These are phyloP conservation scores for Neocucurbitaria cava DNA, from an alignment of 2,329 filamentous ascomycete species.

Conservation along the genomic window DNA sequence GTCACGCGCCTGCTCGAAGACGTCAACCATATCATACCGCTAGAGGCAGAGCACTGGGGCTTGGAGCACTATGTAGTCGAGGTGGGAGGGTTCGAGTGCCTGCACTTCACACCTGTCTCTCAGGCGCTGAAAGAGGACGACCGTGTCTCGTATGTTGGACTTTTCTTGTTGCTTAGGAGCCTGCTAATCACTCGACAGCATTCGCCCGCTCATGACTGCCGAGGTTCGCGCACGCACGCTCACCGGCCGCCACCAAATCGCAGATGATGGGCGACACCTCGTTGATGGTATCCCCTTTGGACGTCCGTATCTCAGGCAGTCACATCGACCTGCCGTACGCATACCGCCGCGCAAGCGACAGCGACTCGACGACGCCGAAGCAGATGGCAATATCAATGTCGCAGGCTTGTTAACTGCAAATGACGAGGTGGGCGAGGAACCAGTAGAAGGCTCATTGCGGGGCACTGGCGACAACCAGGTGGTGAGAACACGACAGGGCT, in stretches of 20 bases:
- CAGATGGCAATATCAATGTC: conserved; percentile 23
- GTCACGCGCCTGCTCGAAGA: conserved; percentile 78
- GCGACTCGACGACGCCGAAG: conserved; percentile 40
- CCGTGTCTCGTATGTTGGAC: conserved; percentile 71
- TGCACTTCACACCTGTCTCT: conserved; percentile 80
- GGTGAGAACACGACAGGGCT: neutral
- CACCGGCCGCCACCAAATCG: conserved; percentile 82
- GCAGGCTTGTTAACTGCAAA: conserved; percentile 18
- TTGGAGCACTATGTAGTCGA: conserved; percentile 90
- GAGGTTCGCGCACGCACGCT: conserved; percentile 77
- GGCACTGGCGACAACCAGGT: neutral
- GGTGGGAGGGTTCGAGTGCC: conserved; percentile 78
- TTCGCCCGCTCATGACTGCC: conserved; percentile 76
- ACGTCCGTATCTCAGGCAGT: conserved; percentile 68
- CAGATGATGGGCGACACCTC: conserved; percentile 77
- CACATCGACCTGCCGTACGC: conserved; percentile 69
- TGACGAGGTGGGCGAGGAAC: conserved; percentile 1
- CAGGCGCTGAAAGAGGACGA: conserved; percentile 82
- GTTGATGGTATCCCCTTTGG: conserved; percentile 88
- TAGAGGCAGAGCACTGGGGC: conserved; percentile 83
- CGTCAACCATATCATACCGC: conserved; percentile 79
- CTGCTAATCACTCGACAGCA: conserved; percentile 57
- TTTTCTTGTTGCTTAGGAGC: neutral
- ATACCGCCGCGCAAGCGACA: conserved; percentile 78
- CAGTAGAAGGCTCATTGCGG: neutral